Evolutionary conservation across 1,284 basidiomycete genomes (phyloP).

Genomic region (Sutorius eximius): DNA sequence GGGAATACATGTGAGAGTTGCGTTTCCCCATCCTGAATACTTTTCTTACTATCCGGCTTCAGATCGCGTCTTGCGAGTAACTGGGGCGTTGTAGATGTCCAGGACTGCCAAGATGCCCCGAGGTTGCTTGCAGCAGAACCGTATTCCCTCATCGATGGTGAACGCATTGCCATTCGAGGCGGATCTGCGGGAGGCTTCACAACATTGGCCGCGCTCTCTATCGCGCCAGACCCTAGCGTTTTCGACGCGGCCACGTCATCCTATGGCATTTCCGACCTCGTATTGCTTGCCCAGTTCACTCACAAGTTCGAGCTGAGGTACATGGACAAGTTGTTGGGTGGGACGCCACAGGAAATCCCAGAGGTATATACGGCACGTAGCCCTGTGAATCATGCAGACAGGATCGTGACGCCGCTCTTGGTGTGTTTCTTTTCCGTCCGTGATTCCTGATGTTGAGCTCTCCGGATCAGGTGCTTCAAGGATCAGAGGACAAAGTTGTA

Average conservation of each 20-base stretch:
- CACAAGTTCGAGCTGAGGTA: conserved; percentile 72
- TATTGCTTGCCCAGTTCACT: conserved; percentile 48
- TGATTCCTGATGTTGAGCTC: neutral
- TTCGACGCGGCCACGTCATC: conserved; percentile 36
- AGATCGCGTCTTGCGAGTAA: conserved; percentile 33
- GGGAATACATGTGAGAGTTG: conserved; percentile 30
- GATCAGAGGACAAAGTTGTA: conserved; percentile 49
- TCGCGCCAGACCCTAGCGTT: conserved; percentile 42
- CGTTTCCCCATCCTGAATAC: neutral
- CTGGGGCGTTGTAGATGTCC: conserved; percentile 34
- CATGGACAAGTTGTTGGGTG: conserved; percentile 55
- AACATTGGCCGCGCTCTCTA: conserved; percentile 44
- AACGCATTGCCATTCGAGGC: conserved; percentile 61
- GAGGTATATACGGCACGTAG: conserved; percentile 33
- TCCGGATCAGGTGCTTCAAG: conserved; percentile 46
- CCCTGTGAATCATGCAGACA: conserved; percentile 26
- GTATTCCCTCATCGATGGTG: conserved; percentile 31
- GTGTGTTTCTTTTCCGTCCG: conserved; percentile 7
- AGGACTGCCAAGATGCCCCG: conserved; percentile 31
- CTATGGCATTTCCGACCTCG: conserved; percentile 59
- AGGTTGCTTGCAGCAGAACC: conserved; percentile 23
- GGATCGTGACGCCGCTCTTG: conserved; percentile 26
- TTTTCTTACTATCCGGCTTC: neutral
- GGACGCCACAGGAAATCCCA: conserved; percentile 35
- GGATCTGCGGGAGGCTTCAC: conserved; percentile 65